These are phyloP conservation scores for Stemphylium vesicarium DNA, from an alignment of 2,329 filamentous ascomycete species.

Conservation along the genomic window DNA sequence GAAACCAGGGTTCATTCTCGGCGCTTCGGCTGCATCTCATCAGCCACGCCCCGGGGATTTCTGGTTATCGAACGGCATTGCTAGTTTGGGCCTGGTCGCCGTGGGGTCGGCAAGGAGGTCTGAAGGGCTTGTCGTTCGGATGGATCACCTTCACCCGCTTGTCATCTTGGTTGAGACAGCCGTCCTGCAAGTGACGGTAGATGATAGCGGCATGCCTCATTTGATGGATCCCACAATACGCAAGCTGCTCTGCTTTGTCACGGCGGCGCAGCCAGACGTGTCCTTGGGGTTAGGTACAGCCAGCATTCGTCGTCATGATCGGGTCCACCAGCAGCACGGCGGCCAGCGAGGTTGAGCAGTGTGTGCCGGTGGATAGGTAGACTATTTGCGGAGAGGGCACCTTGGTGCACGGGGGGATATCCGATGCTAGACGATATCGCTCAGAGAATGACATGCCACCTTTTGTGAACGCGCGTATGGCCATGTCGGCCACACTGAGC, in stretches of 20 bases:
- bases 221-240: too few species aligned
- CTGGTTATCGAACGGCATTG: slow-evolving; percentile 45
- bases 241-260: too few species aligned
- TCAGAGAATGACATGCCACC: slow-evolving; percentile 13
- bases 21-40: slow-evolving; percentile 46
- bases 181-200: slow-evolving; percentile 16
- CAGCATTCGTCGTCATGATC: slow-evolving; percentile 17
- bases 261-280: slow-evolving; percentile 14
- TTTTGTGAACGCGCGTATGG: slow-evolving; percentile 29
- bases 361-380: neutral
- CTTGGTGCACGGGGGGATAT: neutral
- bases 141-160: slow-evolving; percentile 17
- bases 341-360: neutral
- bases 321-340: slow-evolving; percentile 4
- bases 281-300: slow-evolving; percentile 20
- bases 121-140: slow-evolving; percentile 20
- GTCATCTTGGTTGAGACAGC: slow-evolving; percentile 17
- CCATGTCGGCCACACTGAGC: slow-evolving; percentile 14
- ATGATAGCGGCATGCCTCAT: slow-evolving; percentile 17
- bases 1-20: slow-evolving; percentile 39
- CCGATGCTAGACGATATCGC: slow-evolving; percentile 5
- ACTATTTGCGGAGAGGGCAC: too few species aligned
- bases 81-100: slow-evolving; percentile 39
- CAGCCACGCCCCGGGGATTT: slow-evolving; percentile 46
- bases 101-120: slow-evolving; percentile 34